phyloP scores from a whole-genome alignment of 2,329 filamentous ascomycete genomes.

The Cladorrhinum sp. region DNA sequence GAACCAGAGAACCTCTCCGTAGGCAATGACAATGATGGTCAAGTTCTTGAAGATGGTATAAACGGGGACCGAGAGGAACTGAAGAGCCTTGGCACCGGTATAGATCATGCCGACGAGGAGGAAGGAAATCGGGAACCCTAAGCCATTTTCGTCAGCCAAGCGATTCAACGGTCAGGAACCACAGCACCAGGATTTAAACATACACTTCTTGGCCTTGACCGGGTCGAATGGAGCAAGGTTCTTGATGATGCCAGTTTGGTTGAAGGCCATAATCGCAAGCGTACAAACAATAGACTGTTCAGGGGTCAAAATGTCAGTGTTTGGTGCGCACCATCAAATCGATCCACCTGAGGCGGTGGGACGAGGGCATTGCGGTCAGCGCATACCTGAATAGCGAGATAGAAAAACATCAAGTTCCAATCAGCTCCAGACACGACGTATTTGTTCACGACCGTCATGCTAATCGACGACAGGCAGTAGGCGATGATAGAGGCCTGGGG shows the following conservation, averaged over 20 bases:
- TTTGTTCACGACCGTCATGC: constrained; percentile 99
- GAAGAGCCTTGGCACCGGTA: constrained; percentile 90
- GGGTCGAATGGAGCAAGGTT: constrained; percentile 78
- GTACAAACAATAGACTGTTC: constrained; percentile 86
- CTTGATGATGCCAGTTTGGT: constrained; percentile 75
- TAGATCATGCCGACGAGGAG: constrained; percentile 99
- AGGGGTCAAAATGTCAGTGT: neutral
- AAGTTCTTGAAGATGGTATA: constrained; percentile 99
- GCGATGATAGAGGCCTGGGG: constrained; percentile 77
- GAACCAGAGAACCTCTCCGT: constrained; percentile 98
- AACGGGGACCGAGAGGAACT: constrained; percentile 94
- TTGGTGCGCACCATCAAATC: neutral
- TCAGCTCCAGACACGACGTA: constrained; percentile 87
- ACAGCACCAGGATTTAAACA: constrained; percentile 31
- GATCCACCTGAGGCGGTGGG: neutral
- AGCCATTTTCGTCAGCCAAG: constrained; percentile 15
- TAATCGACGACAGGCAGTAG: constrained; percentile 94
- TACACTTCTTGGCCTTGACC: constrained; percentile 91
- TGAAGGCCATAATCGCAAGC: constrained; percentile 76
- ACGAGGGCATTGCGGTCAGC: constrained; percentile 11
- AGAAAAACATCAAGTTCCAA: constrained; percentile 97
- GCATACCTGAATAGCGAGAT: constrained; percentile 85
- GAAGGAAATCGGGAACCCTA: constrained; percentile 94
- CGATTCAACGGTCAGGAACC: neutral
- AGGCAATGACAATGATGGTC: constrained; percentile 97